A percentile compares a stretch with the other conserved stretches of the same genome.
Conservation (phyloP, 345 rosid genomes). For the Gossypium thurberi region DNA sequence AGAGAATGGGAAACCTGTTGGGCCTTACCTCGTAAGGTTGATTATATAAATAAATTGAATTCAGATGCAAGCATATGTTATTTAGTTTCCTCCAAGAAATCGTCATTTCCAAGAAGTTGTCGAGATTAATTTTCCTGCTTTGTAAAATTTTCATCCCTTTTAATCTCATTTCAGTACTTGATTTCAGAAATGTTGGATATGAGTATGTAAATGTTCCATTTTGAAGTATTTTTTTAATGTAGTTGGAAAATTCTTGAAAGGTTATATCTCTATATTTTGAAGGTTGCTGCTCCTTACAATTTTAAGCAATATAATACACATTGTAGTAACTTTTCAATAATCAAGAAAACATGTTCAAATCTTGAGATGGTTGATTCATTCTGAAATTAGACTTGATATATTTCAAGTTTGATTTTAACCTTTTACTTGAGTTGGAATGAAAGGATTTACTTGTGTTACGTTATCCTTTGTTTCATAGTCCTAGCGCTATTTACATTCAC, state of each 20-base stretch:
- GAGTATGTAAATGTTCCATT: background rate
- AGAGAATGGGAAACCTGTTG: background rate
- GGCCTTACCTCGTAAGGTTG: background rate
- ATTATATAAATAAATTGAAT: background rate
- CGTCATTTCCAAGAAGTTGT: background rate
- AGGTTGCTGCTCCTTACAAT: too few relatives aligned
- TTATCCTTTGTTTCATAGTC: background rate
- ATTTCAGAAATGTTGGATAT: background rate
- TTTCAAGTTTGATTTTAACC: too few relatives aligned
- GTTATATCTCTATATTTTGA: background rate
- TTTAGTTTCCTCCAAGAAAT: background rate
- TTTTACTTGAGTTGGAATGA: too few relatives aligned
- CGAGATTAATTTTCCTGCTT: background rate
- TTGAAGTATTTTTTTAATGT: background rate
- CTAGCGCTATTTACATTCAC: background rate
- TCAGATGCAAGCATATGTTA: background rate
- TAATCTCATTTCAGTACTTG: too few relatives aligned
- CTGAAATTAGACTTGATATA: too few relatives aligned
- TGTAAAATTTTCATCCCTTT: background rate
- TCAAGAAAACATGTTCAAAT: too few relatives aligned
- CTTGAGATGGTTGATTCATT: too few relatives aligned
- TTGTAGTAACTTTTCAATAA: too few relatives aligned
- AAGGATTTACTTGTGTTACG: too few relatives aligned
- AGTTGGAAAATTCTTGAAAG: background rate
- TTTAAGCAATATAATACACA: too few relatives aligned